A percentile compares a stretch with the other conserved stretches of the same genome.
Evolutionary conservation across 164 flowering plant genomes (phyloP).

Genomic region (Macadamia tetraphylla): DNA sequence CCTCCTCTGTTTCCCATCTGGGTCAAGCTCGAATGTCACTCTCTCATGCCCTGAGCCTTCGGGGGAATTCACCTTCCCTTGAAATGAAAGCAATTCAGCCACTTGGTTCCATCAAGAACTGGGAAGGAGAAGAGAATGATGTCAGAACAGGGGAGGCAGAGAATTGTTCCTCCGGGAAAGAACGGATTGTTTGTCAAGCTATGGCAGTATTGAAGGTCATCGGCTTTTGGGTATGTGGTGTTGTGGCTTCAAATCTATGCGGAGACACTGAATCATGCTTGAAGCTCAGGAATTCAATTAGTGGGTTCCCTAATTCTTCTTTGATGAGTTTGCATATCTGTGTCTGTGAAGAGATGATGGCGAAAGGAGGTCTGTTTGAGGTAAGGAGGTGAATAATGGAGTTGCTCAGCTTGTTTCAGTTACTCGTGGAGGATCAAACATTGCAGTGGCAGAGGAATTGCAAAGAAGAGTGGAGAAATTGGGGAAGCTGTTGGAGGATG

Average conservation of each 20-base stretch:
- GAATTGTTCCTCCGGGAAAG: constrained; percentile 19
- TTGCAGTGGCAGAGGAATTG: constrained; percentile 26
- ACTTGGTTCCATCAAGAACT: constrained; percentile 8
- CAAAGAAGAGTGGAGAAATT: constrained; percentile 25
- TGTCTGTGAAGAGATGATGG: constrained; percentile 11
- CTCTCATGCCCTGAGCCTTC: constrained; percentile 32
- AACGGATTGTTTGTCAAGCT: constrained; percentile 31
- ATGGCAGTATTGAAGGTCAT: constrained; percentile 24
- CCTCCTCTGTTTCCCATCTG: constrained; percentile 37
- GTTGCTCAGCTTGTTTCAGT: constrained; percentile 21
- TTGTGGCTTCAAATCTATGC: constrained; percentile 33
- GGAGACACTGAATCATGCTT: constrained; percentile 30
- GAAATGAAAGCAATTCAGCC: constrained; percentile 16
- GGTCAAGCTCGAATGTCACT: constrained; percentile 32
- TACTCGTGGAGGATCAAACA: background rate
- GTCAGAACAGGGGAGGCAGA: background rate
- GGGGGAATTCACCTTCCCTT: constrained; percentile 13
- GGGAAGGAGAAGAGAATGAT: background rate
- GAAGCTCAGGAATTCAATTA: constrained; percentile 18
- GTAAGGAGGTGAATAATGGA: constrained; percentile 36
- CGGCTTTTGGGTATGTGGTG: constrained; percentile 34
- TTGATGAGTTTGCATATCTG: constrained; percentile 15
- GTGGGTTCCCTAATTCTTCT: constrained; percentile 8
- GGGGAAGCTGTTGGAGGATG: constrained; percentile 25
- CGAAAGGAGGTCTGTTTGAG: constrained; percentile 20